These are phyloP conservation scores for Pseudonitzschia delicatissima DNA, from an alignment of 108 stramenopile genomes.

Conservation along the genomic window DNA sequence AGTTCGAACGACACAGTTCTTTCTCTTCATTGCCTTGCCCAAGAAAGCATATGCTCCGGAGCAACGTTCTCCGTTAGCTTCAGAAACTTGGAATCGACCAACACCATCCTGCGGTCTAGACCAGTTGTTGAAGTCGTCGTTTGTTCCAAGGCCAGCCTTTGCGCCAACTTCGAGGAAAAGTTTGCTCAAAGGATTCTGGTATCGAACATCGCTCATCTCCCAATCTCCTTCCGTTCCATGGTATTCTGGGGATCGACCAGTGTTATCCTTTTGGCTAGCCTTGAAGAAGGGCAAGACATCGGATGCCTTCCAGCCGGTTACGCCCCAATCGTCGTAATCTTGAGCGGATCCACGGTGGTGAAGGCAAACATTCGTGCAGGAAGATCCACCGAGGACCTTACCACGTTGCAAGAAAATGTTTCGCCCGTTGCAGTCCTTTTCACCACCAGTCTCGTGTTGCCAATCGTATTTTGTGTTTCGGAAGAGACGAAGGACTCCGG, in stretches of 20 bases:
- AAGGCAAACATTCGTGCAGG: constrained; percentile 44
- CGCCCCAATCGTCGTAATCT: constrained; percentile 47
- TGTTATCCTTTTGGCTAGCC: constrained; percentile 21
- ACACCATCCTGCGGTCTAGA: constrained; percentile 45
- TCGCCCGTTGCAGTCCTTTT: constrained; percentile 47
- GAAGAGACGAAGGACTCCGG: constrained; percentile 9
- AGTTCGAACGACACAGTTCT: constrained; percentile 47
- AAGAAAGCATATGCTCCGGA: constrained; percentile 50
- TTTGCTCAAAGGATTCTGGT: constrained; percentile 30
- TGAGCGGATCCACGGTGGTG: constrained; percentile 41
- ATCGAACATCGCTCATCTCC: constrained; percentile 30
- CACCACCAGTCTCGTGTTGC: constrained; percentile 11
- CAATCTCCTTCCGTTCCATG: constrained; percentile 37
- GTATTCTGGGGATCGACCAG: constrained; percentile 8
- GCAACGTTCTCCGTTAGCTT: constrained; percentile 48
- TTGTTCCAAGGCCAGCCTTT: constrained; percentile 39
- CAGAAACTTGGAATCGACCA: constrained; percentile 49
- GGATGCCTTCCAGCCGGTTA: constrained; percentile 28
- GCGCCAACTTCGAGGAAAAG: constrained; percentile 33
- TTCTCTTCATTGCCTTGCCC: constrained; percentile 27
- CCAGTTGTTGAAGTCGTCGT: constrained; percentile 34
- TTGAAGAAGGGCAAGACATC: constrained; percentile 47
- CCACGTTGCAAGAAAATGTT: constrained; percentile 45
- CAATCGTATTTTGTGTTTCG: constrained; percentile 19
- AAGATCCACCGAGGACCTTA: constrained; percentile 43